These are phyloP conservation scores for Suillus placidus DNA, from an alignment of 768 basidiomycete genomes.

Conservation along the genomic window DNA sequence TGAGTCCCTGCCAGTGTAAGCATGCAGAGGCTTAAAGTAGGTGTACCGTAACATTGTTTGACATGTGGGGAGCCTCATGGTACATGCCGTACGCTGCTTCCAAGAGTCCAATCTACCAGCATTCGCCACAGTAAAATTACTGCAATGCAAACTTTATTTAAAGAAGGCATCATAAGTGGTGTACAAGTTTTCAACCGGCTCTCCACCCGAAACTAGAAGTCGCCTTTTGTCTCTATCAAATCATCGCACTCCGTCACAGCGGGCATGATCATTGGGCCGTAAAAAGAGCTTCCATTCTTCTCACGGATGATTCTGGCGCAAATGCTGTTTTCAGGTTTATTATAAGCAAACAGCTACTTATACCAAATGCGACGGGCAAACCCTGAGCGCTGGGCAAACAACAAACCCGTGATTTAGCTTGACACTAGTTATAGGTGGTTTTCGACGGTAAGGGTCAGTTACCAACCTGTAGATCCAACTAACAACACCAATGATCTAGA, in stretches of 20 bases:
- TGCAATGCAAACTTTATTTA: neutral
- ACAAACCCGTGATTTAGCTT: neutral
- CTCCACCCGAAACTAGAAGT: neutral
- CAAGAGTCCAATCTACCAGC: neutral
- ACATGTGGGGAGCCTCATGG: neutral
- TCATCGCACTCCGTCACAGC: neutral
- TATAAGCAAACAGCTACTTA: conserved; percentile 2
- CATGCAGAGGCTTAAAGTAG: neutral
- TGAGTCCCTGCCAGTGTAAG: neutral
- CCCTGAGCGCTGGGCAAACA: neutral
- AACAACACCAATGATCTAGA: neutral
- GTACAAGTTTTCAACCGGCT: neutral
- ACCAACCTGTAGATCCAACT: neutral
- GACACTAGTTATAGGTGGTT: neutral
- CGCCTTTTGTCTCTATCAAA: neutral
- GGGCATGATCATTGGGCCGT: neutral
- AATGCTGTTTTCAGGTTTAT: conserved; percentile 3
- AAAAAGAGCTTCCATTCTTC: conserved; percentile 1
- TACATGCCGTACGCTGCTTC: neutral
- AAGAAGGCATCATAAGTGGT: neutral
- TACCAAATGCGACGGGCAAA: neutral
- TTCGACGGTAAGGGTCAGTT: neutral
- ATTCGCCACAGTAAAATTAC: neutral
- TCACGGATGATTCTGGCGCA: neutral
- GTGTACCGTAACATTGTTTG: neutral